These are phyloP conservation scores for Deinandra increscens DNA, from an alignment of 129 eudicot genomes.

Conservation along the genomic window DNA sequence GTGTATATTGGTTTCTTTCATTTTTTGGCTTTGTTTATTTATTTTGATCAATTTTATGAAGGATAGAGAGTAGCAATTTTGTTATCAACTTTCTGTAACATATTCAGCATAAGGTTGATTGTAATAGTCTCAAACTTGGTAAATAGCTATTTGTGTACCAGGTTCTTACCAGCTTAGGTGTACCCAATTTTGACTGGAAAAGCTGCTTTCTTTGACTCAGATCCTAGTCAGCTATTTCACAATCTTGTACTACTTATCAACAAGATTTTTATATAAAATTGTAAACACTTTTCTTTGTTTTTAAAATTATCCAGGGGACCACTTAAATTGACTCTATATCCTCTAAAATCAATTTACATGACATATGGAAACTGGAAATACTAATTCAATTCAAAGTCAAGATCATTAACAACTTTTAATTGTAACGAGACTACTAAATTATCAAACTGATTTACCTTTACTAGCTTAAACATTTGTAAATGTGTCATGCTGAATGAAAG, in stretches of 20 bases:
- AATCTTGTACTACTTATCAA: background rate
- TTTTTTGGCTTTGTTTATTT: conserved; percentile 2
- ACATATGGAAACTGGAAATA: conserved; percentile 11
- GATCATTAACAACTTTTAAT: conserved; percentile 2
- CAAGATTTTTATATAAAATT: background rate
- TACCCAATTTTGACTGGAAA: conserved; percentile 18
- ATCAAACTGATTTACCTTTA: conserved; percentile 34
- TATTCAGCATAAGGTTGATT: background rate
- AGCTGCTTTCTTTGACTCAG: background rate
- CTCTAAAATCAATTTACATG: conserved; percentile 24
- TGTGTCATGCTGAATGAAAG: conserved; percentile 14
- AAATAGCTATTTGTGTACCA: conserved; percentile 13
- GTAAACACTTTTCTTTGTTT: background rate
- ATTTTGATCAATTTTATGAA: conserved; percentile 12
- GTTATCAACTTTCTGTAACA: background rate
- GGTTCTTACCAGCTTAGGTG: conserved; percentile 5
- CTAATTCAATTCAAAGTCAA: conserved; percentile 19
- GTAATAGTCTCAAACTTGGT: background rate
- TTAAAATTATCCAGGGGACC: conserved; percentile 1
- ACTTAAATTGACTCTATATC: conserved; percentile 2
- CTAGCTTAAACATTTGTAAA: conserved; percentile 18
- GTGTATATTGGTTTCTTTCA: conserved; percentile 6
- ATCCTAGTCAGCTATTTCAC: conserved; percentile 8
- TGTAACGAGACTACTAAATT: conserved; percentile 26
- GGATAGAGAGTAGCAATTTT: background rate